phyloP scores from a whole-genome alignment of 331 rosid genomes.

The Rhamnella rubrinervis region DNA sequence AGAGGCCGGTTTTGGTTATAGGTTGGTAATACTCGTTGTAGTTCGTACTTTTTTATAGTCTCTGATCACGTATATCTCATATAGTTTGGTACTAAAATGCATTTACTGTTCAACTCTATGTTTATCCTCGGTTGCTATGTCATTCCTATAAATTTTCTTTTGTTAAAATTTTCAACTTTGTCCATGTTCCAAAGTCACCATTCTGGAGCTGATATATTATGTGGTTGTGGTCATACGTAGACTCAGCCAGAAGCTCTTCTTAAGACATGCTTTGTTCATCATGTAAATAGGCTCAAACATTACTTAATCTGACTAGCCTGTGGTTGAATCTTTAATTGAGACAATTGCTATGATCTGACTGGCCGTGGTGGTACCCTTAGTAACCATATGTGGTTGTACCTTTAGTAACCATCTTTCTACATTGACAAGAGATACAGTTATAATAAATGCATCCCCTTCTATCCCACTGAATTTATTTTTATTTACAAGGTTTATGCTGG shows the following conservation, averaged over 20 bases:
- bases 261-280: not conserved
- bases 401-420: no score
- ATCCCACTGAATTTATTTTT: not conserved
- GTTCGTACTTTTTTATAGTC: not conserved
- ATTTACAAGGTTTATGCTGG: not conserved
- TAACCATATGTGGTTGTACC: no score
- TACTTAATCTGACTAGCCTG: no score
- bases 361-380: no score
- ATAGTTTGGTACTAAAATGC: not conserved
- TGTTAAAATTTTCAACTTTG: not conserved
- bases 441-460: not conserved
- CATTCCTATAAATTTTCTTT: not conserved
- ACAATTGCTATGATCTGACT: no score
- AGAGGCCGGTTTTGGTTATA: slow-evolving; percentile 92
- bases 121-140: not conserved
- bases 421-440: no score
- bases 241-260: not conserved
- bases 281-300: not conserved
- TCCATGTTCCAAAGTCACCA: not conserved
- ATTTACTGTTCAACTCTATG: not conserved
- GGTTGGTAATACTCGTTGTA: slow-evolving; percentile 31
- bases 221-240: not conserved
- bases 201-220: not conserved
- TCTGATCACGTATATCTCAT: not conserved
- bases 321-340: no score